phyloP scores from a whole-genome alignment of 202 grass and related monocot genomes.

The Setaria viridis region DNA sequence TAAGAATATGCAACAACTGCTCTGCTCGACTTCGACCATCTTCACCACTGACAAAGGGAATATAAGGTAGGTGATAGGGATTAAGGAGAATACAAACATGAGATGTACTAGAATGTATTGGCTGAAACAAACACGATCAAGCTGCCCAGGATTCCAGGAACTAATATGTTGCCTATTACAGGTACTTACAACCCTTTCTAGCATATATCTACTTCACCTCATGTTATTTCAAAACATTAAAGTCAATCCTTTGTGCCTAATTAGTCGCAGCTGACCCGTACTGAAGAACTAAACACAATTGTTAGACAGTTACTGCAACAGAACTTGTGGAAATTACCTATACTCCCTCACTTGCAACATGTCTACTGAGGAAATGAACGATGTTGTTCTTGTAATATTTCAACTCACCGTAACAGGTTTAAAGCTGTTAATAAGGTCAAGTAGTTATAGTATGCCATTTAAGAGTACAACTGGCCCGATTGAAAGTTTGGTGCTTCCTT shows the following conservation, averaged over 20 bases:
- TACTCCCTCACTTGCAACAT: background rate
- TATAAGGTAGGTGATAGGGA: constrained; percentile 4
- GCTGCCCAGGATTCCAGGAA: background rate
- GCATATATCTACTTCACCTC: constrained; percentile 13
- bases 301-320: too few relatives aligned
- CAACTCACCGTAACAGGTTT: background rate
- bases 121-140: background rate
- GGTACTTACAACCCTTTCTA: background rate
- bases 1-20: constrained; percentile 95
- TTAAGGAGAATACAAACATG: constrained; percentile 11
- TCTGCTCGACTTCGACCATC: constrained; percentile 98
- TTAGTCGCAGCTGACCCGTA: constrained; percentile 4
- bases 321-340: background rate
- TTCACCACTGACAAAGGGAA: constrained; percentile 78
- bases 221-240: constrained; percentile 2
- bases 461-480: background rate
- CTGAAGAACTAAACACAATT: too few relatives aligned
- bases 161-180: constrained; percentile 14
- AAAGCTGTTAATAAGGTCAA: background rate
- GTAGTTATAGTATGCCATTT: background rate
- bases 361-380: background rate
- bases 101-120: constrained; percentile 5
- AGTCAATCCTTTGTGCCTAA: background rate
- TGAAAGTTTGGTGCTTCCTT: constrained; percentile 5
- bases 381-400: background rate